Percentiles rank a stretch among this genome's conserved stretches.
phyloP scores from a whole-genome alignment of 257 asterid genomes.

The Misopates orontium region DNA sequence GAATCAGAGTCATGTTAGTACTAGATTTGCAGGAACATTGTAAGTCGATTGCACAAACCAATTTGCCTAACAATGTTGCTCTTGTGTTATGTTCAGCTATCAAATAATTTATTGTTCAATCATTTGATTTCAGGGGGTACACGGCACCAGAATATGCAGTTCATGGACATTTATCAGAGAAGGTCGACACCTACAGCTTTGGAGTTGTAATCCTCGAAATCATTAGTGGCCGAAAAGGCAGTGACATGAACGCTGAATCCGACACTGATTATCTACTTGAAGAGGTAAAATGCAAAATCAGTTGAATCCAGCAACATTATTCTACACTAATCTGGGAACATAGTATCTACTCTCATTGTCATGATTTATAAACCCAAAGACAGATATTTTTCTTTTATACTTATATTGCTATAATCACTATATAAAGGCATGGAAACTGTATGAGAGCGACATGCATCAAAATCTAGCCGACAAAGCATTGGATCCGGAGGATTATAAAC shows the following conservation, averaged over 20 bases:
- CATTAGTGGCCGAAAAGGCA: slow-evolving; percentile 66
- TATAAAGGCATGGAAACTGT: slow-evolving; percentile 70
- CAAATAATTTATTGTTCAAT: too few relatives aligned
- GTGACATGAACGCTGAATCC: slow-evolving; percentile 45
- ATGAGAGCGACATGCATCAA: slow-evolving; percentile 48
- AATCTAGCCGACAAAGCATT: slow-evolving; percentile 59
- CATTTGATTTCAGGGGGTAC: slow-evolving; percentile 55
- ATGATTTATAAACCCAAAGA: too few relatives aligned
- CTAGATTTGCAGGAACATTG: slow-evolving; percentile 88
- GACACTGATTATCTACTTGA: slow-evolving; percentile 63
- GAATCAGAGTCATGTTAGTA: slow-evolving; percentile 65
- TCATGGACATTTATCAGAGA: slow-evolving; percentile 79
- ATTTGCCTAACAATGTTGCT: too few relatives aligned
- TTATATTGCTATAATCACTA: too few relatives aligned
- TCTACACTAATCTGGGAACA: too few relatives aligned
- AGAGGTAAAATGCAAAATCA: slow-evolving; percentile 37
- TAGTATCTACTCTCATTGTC: too few relatives aligned
- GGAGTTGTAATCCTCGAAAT: slow-evolving; percentile 70
- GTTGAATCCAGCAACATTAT: too few relatives aligned
- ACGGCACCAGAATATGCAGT: slow-evolving; percentile 20
- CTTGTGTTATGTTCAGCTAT: too few relatives aligned
- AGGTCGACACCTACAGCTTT: slow-evolving; percentile 76
- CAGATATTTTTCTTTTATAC: too few relatives aligned
- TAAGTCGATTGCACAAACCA: slow-evolving; percentile 27
- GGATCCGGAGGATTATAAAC: slow-evolving; percentile 41